phyloP scores from a whole-genome alignment of 2,329 filamentous ascomycete genomes.

The Fusarium fujikuroi region DNA sequence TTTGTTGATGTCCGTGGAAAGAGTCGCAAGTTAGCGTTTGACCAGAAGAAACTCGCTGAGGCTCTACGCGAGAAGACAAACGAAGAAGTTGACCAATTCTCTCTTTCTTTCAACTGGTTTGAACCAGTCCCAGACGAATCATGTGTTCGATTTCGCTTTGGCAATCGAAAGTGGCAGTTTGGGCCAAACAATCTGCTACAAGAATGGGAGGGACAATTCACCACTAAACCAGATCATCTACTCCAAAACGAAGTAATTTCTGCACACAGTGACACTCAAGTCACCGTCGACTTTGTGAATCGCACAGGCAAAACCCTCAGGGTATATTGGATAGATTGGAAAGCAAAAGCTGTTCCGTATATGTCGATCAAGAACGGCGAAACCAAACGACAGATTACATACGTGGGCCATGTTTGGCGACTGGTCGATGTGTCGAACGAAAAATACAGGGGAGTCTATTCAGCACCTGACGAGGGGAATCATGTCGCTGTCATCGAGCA shows the following conservation, averaged over 20 bases:
- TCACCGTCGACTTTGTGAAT: conserved; percentile 42
- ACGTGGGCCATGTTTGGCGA: conserved; percentile 38
- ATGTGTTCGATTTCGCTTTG: conserved; percentile 33
- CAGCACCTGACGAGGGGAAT: conserved; percentile 9
- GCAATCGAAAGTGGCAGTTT: conserved; percentile 35
- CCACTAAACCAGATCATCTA: conserved; percentile 1
- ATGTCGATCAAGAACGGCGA: conserved; percentile 19
- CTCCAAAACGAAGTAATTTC: conserved; percentile 38
- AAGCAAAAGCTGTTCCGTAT: conserved; percentile 30
- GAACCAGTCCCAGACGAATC: conserved; percentile 19
- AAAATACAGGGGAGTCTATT: conserved; percentile 22
- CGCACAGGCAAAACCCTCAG: conserved; percentile 29
- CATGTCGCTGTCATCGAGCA: conserved; percentile 30
- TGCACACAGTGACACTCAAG: conserved; percentile 1
- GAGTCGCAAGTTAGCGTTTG: conserved; percentile 30
- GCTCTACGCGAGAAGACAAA: conserved; percentile 21
- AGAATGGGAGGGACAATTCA: conserved; percentile 35
- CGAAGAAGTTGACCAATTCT: conserved; percentile 2
- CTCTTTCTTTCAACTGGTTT: conserved; percentile 42
- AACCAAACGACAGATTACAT: conserved; percentile 31
- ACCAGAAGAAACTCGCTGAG: conserved; percentile 37
- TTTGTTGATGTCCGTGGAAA: conserved; percentile 32
- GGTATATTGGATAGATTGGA: conserved; percentile 42
- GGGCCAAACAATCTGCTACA: conserved; percentile 18
- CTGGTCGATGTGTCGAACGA: conserved; percentile 24